Conservation (phyloP, 306 rosid genomes). For the Lithocarpus polystachyus region DNA sequence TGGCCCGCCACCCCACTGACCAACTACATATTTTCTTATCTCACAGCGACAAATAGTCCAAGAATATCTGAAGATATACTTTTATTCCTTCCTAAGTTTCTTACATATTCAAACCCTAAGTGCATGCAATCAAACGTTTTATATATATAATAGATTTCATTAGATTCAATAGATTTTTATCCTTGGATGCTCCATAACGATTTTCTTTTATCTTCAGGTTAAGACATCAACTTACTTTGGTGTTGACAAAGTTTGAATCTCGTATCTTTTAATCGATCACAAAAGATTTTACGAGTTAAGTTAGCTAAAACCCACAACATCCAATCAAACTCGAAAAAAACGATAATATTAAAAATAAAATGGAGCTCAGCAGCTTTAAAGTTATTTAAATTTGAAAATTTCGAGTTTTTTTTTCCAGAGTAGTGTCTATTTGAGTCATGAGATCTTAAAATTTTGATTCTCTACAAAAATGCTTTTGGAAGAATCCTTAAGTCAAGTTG, state of each 20-base stretch:
- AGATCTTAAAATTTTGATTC: not conserved
- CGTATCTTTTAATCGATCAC: no score
- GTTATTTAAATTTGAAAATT: no score
- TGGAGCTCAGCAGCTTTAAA: not conserved
- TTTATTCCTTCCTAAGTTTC: not conserved
- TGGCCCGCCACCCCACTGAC: slow-evolving; percentile 34
- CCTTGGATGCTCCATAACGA: no score
- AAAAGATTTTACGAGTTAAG: no score
- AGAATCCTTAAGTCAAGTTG: not conserved
- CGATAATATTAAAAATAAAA: not conserved
- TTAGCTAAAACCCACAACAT: no score
- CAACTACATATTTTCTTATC: slow-evolving; percentile 7
- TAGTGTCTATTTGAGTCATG: not conserved
- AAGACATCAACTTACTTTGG: no score
- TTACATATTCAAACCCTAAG: not conserved
- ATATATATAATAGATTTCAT: no score
- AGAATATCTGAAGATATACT: slow-evolving; percentile 1
- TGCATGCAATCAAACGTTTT: slow-evolving; percentile 3
- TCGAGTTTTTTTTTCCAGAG: no score
- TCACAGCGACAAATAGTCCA: not conserved
- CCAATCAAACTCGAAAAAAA: not conserved
- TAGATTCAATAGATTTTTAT: no score
- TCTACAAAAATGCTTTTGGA: not conserved
- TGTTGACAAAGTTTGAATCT: no score
- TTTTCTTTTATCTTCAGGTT: no score